A percentile compares a stretch with the other conserved stretches of the same genome.
Conservation (phyloP, 2,329 filamentous ascomycete genomes). For the Thelonectria discophora region DNA sequence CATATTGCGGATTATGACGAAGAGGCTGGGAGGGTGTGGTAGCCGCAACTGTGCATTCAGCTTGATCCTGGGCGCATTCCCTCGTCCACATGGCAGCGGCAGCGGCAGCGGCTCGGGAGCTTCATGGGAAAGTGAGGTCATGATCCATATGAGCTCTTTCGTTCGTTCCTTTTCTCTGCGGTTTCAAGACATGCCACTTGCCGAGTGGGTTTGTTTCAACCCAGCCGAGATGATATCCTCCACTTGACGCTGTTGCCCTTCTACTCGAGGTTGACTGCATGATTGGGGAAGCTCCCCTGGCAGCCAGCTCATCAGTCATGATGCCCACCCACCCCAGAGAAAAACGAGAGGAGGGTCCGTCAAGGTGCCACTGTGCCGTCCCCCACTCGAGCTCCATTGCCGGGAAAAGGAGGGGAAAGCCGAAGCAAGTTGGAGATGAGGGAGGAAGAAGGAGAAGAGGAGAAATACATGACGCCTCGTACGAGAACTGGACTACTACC, state of each 20-base stretch:
- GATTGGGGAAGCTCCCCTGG: neutral
- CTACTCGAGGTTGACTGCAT: conserved; percentile 1
- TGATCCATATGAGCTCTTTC: neutral
- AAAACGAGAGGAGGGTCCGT: neutral
- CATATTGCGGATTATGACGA: neutral
- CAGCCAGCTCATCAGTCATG: neutral
- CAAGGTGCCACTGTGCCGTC: conserved; percentile 1
- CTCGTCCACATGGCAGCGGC: neutral
- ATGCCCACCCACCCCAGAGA: neutral
- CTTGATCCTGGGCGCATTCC: neutral
- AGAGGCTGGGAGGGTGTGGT: conserved; percentile 1
- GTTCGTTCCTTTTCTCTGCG: neutral
- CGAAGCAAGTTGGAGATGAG: neutral
- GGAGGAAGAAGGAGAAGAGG: neutral
- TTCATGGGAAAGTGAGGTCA: neutral
- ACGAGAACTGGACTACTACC: conserved; percentile 2
- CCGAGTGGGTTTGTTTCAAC: neutral
- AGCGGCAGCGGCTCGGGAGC: neutral
- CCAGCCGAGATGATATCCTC: conserved; percentile 4
- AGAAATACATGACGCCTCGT: conserved; percentile 15
- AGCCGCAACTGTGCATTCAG: conserved; percentile 13
- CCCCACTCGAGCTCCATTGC: conserved; percentile 13
- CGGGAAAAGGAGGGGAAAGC: conserved; percentile 7
- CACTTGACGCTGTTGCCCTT: neutral
- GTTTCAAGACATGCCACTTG: neutral